These are phyloP conservation scores for Begonia masoniana DNA, from an alignment of 306 rosid species.

Conservation along the genomic window DNA sequence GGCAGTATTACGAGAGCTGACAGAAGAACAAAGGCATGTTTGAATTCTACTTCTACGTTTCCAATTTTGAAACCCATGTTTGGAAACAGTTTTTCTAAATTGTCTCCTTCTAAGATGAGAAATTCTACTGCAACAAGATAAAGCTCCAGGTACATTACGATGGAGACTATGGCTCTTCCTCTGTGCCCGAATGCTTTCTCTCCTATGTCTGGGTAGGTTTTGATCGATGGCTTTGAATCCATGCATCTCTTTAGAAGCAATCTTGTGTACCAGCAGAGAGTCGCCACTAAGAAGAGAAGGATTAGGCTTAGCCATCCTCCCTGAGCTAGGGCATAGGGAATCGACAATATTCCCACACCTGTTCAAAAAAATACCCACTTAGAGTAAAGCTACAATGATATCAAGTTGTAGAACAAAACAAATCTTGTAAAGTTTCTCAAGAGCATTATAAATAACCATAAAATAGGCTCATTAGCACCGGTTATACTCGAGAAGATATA, in stretches of 20 bases:
- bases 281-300: slow-evolving; percentile 30
- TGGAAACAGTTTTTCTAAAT: slow-evolving; percentile 44
- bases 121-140: slow-evolving; percentile 41
- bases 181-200: slow-evolving; percentile 39
- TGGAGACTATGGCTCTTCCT: slow-evolving; percentile 35
- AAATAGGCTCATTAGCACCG: background rate
- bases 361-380: background rate
- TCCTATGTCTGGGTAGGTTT: slow-evolving; percentile 52
- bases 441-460: too few relatives aligned
- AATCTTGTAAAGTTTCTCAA: too few relatives aligned
- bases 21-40: slow-evolving; percentile 28
- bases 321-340: slow-evolving; percentile 59
- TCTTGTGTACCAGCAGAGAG: slow-evolving; percentile 52
- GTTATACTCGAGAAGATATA: too few relatives aligned
- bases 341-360: slow-evolving; percentile 70
- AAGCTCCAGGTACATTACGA: slow-evolving; percentile 34
- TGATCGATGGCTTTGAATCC: slow-evolving; percentile 22
- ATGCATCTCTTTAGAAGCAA: slow-evolving; percentile 48
- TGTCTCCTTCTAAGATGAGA: slow-evolving; percentile 67
- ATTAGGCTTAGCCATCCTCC: slow-evolving; percentile 71
- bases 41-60: slow-evolving; percentile 22
- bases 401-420: too few relatives aligned
- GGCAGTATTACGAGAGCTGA: slow-evolving; percentile 39
- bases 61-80: slow-evolving; percentile 18
- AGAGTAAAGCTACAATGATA: too few relatives aligned